These are phyloP conservation scores for Pythium aristosporum DNA, from an alignment of 352 stramenopile species.

Conservation along the genomic window DNA sequence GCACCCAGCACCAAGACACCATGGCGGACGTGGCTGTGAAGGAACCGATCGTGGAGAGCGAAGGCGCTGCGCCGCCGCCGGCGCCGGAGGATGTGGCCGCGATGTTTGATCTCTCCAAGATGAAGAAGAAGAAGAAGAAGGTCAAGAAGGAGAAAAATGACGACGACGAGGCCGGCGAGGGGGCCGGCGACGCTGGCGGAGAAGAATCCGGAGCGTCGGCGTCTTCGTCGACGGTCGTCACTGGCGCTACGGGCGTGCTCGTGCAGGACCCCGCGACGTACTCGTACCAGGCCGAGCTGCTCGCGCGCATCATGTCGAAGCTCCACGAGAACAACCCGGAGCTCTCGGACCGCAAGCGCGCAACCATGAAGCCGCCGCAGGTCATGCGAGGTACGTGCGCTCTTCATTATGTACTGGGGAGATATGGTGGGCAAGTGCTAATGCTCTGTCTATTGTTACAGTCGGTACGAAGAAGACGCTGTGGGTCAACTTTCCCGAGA, in stretches of 20 bases:
- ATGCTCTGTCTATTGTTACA: slow-evolving; percentile 13
- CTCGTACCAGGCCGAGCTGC: slow-evolving; percentile 93
- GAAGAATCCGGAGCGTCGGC: slow-evolving; percentile 29
- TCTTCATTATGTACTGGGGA: neutral
- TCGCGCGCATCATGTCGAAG: slow-evolving; percentile 94
- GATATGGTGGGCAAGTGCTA: slow-evolving; percentile 24
- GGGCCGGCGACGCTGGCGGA: slow-evolving; percentile 29
- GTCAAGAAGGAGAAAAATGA: slow-evolving; percentile 62
- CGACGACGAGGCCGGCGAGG: slow-evolving; percentile 27
- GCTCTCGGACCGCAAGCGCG: slow-evolving; percentile 94
- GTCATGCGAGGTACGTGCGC: slow-evolving; percentile 62
- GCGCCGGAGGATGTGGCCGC: slow-evolving; percentile 84
- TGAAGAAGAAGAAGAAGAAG: slow-evolving; percentile 94
- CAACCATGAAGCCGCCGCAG: slow-evolving; percentile 89
- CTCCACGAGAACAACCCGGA: slow-evolving; percentile 96
- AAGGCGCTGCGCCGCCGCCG: slow-evolving; percentile 44
- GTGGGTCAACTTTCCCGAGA: slow-evolving; percentile 99
- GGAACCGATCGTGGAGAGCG: slow-evolving; percentile 36
- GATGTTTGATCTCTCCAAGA: slow-evolving; percentile 91
- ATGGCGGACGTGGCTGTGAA: slow-evolving; percentile 65
- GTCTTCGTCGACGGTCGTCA: neutral
- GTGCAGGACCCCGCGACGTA: slow-evolving; percentile 91
- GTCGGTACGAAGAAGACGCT: slow-evolving; percentile 98
- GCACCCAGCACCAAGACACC: neutral
- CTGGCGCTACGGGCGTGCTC: slow-evolving; percentile 37